Evolutionary conservation across 2,329 filamentous ascomycete genomes (phyloP).

Genomic region (Parastagonospora avenae): DNA sequence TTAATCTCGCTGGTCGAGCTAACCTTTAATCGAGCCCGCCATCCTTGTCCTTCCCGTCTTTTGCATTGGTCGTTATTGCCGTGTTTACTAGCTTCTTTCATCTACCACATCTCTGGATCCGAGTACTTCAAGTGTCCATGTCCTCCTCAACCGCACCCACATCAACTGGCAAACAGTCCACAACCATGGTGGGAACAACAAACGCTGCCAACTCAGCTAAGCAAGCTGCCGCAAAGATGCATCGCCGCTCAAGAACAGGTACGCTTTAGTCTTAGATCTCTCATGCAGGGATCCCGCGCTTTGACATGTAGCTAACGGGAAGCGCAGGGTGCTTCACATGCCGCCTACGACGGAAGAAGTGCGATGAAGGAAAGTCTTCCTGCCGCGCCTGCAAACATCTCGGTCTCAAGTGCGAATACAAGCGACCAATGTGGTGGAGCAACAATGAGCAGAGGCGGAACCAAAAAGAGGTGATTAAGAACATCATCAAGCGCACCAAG

Average conservation of each 20-base stretch:
- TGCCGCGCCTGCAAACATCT: conserved; percentile 72
- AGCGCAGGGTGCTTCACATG: conserved; percentile 69
- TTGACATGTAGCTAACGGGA: conserved; percentile 42
- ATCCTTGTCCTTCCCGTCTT: conserved; percentile 50
- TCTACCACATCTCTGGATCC: conserved; percentile 49
- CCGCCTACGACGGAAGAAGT: conserved; percentile 71
- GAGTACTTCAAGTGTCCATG: conserved; percentile 53
- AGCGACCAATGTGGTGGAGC: conserved; percentile 95
- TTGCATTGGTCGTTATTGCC: conserved; percentile 49
- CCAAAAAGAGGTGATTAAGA: conserved; percentile 96
- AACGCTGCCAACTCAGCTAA: conserved; percentile 57
- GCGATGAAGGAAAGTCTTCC: conserved; percentile 68
- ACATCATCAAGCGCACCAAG: conserved; percentile 97
- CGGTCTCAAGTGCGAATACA: conserved; percentile 90
- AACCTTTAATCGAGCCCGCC: conserved; percentile 50
- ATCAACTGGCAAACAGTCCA: conserved; percentile 48
- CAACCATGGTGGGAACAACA: conserved; percentile 57
- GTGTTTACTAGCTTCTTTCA: conserved; percentile 48
- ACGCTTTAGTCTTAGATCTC: conserved; percentile 51
- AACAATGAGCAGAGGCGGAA: conserved; percentile 83
- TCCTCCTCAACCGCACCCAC: conserved; percentile 53
- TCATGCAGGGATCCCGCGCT: conserved; percentile 46
- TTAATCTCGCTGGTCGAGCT: conserved; percentile 56
- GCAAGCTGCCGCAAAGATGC: conserved; percentile 78
- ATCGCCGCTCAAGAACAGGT: conserved; percentile 94